Evolutionary conservation across 176 grass and related monocot species (phyloP).

Genomic region (Paspalum notatum): DNA sequence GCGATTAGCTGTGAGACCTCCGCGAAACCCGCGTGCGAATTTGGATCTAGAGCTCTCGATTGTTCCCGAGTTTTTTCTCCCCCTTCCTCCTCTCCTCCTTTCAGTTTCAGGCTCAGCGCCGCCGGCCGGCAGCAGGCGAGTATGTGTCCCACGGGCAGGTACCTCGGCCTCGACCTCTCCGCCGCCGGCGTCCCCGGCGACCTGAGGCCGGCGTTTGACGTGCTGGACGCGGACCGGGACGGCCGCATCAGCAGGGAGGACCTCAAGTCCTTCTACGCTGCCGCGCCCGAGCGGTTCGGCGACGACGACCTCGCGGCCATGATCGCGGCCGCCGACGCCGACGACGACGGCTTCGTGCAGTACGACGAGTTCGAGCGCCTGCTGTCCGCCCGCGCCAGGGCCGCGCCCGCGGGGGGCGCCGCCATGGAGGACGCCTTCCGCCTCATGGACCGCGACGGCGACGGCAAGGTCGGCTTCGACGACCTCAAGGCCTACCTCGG

Average conservation of each 20-base stretch:
- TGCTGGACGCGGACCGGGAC: slow-evolving; percentile 88
- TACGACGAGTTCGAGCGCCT: slow-evolving; percentile 93
- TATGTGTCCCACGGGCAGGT: slow-evolving; percentile 74
- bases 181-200: slow-evolving; percentile 20
- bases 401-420: neutral
- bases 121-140: neutral
- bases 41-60: neutral
- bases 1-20: slow-evolving; percentile 23
- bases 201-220: slow-evolving; percentile 83
- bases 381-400: slow-evolving; percentile 38
- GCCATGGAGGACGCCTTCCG: slow-evolving; percentile 82
- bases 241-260: slow-evolving; percentile 93
- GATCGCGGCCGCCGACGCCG: slow-evolving; percentile 87
- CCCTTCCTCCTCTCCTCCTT: neutral
- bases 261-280: slow-evolving; percentile 86
- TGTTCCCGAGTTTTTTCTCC: neutral
- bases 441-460: slow-evolving; percentile 92
- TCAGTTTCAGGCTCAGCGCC: neutral
- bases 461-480: slow-evolving; percentile 91
- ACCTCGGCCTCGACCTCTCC: slow-evolving; percentile 47
- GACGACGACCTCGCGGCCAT: slow-evolving; percentile 87
- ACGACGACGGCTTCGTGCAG: slow-evolving; percentile 85
- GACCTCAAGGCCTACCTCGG: slow-evolving; percentile 86
- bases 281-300: slow-evolving; percentile 34
- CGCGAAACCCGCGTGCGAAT: neutral